phyloP scores from a whole-genome alignment of 179 eudicot genomes.

The Drosera spatulata region DNA sequence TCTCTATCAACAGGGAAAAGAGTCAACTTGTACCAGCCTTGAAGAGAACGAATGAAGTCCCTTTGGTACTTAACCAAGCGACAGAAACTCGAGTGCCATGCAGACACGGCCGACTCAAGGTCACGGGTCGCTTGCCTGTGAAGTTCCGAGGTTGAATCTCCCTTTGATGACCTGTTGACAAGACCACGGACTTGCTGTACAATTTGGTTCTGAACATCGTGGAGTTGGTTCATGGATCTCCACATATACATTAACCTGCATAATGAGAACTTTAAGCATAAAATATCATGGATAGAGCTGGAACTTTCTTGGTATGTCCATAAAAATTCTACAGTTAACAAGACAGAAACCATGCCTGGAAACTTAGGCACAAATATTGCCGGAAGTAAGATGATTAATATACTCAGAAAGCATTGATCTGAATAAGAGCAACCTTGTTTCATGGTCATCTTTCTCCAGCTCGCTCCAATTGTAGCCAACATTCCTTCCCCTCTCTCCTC shows the following conservation, averaged over 20 bases:
- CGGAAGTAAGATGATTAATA: no score
- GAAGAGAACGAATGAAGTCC: constrained; percentile 70
- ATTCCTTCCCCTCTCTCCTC: no score
- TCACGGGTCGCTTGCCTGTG: constrained; percentile 96
- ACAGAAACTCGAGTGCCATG: constrained; percentile 94
- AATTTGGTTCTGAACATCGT: constrained; percentile 80
- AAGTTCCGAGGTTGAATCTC: constrained; percentile 78
- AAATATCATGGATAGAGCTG: background rate
- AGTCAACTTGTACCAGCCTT: constrained; percentile 81
- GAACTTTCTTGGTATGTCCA: no score
- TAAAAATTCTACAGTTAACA: no score
- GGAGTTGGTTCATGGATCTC: constrained; percentile 89
- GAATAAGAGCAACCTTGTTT: no score
- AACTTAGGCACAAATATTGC: no score
- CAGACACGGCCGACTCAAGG: constrained; percentile 84
- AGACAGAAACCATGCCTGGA: no score
- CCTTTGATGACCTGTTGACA: constrained; percentile 41
- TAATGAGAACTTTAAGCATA: background rate
- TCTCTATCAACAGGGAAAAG: constrained; percentile 55
- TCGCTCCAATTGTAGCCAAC: no score
- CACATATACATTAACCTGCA: constrained; percentile 99
- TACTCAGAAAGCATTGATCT: no score
- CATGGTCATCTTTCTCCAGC: no score
- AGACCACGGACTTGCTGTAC: constrained; percentile 99
- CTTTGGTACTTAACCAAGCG: constrained; percentile 75